Evolutionary conservation across 371 early-diverging fungal genomes (phyloP).

Genomic region (Apophysomyces elegans): DNA sequence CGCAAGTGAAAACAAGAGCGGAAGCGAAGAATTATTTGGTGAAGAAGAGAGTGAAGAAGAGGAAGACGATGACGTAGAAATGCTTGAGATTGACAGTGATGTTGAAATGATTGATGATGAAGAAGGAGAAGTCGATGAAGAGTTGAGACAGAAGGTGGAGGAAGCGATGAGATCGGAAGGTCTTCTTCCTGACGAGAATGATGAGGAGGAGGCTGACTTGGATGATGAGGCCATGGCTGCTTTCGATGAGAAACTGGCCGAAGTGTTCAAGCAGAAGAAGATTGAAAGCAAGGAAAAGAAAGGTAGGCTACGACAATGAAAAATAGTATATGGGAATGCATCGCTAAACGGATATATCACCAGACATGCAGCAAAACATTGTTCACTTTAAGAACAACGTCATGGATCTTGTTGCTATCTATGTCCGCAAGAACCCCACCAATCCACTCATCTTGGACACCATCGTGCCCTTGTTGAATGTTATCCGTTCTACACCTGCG

Average conservation of each 20-base stretch:
- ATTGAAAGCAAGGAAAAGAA: constrained; percentile 65
- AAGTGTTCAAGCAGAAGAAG: constrained; percentile 87
- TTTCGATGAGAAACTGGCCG: constrained; percentile 90
- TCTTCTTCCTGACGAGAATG: constrained; percentile 49
- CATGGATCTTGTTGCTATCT: constrained; percentile 81
- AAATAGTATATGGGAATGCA: constrained; percentile 13
- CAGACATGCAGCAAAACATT: constrained; percentile 69
- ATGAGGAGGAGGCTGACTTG: constrained; percentile 62
- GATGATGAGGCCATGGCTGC: constrained; percentile 93
- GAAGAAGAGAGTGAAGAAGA: constrained; percentile 37
- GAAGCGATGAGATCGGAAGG: constrained; percentile 67
- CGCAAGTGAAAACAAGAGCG: constrained; percentile 55
- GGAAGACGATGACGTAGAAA: constrained; percentile 25
- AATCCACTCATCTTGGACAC: constrained; percentile 73
- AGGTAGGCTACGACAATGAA: constrained; percentile 16
- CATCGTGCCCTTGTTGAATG: constrained; percentile 71
- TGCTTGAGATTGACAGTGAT: constrained; percentile 21
- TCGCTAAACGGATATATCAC: background rate
- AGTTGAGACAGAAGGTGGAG: constrained; percentile 68
- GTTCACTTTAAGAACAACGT: constrained; percentile 90
- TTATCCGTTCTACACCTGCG: constrained; percentile 56
- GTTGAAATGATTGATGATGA: constrained; percentile 29
- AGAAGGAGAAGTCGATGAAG: constrained; percentile 66
- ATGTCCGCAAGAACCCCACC: constrained; percentile 69
- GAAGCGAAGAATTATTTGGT: constrained; percentile 61